These are phyloP conservation scores for Annulohypoxylon nitens DNA, from an alignment of 495 filamentous ascomycete species.

Conservation along the genomic window DNA sequence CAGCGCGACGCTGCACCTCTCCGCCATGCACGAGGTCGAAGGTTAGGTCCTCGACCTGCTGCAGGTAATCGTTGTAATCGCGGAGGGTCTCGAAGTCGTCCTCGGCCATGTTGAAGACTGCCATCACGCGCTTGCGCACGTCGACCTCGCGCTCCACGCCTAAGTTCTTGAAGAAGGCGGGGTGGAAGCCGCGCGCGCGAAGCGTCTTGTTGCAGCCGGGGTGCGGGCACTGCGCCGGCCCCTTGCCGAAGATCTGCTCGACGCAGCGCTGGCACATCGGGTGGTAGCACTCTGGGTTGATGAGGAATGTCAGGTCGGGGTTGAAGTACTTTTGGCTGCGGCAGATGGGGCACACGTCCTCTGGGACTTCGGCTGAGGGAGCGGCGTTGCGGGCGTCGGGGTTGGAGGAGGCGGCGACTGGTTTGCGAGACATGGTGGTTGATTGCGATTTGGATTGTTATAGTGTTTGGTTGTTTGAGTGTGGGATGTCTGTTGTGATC, in stretches of 20 bases:
- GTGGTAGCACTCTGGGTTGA: conserved; percentile 99
- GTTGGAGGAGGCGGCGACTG: conserved; percentile 13
- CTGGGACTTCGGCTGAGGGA: conserved; percentile 40
- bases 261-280: conserved; percentile 97
- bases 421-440: conserved; percentile 52
- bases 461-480: not conserved
- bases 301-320: conserved; percentile 89
- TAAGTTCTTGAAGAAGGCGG: conserved; percentile 91
- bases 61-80: conserved; percentile 93
- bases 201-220: conserved; percentile 87
- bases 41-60: conserved; percentile 89
- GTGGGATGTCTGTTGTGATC: not conserved
- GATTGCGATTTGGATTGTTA: not conserved
- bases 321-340: conserved; percentile 96
- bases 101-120: conserved; percentile 86
- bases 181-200: conserved; percentile 84
- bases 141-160: conserved; percentile 94
- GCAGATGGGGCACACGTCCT: conserved; percentile 95
- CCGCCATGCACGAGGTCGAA: conserved; percentile 84
- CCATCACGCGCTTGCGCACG: conserved; percentile 82
- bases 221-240: conserved; percentile 90
- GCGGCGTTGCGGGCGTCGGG: conserved; percentile 16
- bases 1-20: conserved; percentile 70
- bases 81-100: conserved; percentile 88
- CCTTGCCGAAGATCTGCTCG: conserved; percentile 90